Base-by-base conservation (phyloP, 75 land plant genomes). In the Pinus albicaulis region DNA sequence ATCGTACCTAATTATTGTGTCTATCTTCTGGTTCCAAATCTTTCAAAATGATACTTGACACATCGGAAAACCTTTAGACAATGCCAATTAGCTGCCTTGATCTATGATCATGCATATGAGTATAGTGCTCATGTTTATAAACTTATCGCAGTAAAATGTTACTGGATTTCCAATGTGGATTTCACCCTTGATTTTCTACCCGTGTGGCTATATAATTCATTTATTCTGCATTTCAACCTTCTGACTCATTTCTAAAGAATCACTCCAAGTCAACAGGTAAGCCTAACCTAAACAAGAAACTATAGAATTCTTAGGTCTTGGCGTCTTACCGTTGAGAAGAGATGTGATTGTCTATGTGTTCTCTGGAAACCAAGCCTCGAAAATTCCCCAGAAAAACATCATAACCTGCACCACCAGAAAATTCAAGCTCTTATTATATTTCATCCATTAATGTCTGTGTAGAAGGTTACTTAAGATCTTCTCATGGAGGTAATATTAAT, bases 331-430 rank as follows among this genome's bases (percentile, higher is more conserved):
- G 86, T 81, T 87, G 86, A 48, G 98, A 91, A 48, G 99, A 98
- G 34, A 98, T 88, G n/a, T 88, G 79, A 79, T 90, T 93, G 76
- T 93, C 83, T 17, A 91, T 85, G 79, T 98, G 99, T 78, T 95
- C 99, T 76, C 98, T 86, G 10, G 99, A 95, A 71, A 87, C 99
- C 72, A 98, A 76, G 23, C 99, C 99, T 66, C 99, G 93, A 26
- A 98, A 82, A 60, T 98, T 98, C 55, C 99, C 99, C 13, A 98
- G 89, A 74, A 91, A 98, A 55, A 98, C 99, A 87, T 98, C 99
- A 88, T 87, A 98, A 28, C 99, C 99, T 98, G 90, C 77, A 86
- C 76, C 72, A 70, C 36, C 57, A 17, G 19, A 34, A 34, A 36
- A 64, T 57, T 56, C 13, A 12, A 72, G 17, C 20, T 24, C 34